phyloP scores from a whole-genome alignment of 352 stramenopile species.

The Globisporangium sylvaticum region DNA sequence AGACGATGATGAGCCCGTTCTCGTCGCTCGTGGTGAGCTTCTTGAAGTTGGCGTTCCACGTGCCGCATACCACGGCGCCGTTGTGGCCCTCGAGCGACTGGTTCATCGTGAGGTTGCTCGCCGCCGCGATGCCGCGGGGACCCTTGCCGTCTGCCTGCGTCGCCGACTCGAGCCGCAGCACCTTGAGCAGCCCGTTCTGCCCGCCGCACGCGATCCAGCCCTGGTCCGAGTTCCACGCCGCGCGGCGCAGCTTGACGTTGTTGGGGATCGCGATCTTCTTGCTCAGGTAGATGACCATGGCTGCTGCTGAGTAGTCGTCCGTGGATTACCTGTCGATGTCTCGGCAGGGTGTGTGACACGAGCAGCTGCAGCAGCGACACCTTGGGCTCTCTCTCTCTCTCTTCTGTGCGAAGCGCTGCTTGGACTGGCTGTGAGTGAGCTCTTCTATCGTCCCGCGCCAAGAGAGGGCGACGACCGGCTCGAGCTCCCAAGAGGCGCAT shows the following conservation, averaged over 20 bases:
- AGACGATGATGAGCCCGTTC: constrained; percentile 94
- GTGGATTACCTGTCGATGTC: background rate
- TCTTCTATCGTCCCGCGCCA: background rate
- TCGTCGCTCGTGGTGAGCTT: constrained; percentile 95
- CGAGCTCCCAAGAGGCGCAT: constrained; percentile 3
- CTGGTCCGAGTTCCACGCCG: constrained; percentile 91
- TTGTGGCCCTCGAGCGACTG: constrained; percentile 93
- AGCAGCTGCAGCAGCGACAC: too few relatives aligned
- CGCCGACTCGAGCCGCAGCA: constrained; percentile 87
- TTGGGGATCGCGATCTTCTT: constrained; percentile 96
- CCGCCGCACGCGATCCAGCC: constrained; percentile 94
- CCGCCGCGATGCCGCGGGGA: constrained; percentile 75
- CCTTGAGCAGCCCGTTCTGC: constrained; percentile 91
- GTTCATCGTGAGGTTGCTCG: constrained; percentile 93
- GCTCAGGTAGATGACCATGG: constrained; percentile 94
- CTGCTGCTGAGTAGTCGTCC: background rate
- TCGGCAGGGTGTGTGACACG: too few relatives aligned
- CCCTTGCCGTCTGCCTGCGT: constrained; percentile 63
- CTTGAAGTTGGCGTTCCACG: constrained; percentile 93
- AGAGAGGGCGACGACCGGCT: background rate
- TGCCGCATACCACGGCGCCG: constrained; percentile 85
- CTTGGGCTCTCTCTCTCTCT: background rate
- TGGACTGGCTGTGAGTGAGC: background rate
- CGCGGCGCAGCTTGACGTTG: constrained; percentile 87
- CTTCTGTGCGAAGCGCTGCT: background rate